A percentile compares a stretch with the other conserved stretches of the same genome.
Evolutionary conservation across 441 rosid genomes (phyloP).

Genomic region (Lepidium campestre): DNA sequence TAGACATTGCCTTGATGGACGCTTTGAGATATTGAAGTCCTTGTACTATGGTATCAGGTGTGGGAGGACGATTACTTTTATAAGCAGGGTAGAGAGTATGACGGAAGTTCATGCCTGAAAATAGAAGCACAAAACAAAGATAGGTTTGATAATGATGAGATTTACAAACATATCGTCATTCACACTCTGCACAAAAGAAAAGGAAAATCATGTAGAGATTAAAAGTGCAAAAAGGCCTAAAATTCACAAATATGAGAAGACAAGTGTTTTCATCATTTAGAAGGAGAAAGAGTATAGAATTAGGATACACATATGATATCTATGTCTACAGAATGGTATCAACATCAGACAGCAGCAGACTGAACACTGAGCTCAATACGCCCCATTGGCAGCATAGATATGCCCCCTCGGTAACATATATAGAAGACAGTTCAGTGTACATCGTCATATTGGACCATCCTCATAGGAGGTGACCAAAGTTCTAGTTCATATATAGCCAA

Average conservation of each 20-base stretch:
- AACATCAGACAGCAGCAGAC: not conserved
- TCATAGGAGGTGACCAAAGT: not conserved
- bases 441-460: not conserved
- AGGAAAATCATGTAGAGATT: not conserved
- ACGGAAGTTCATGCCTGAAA: slow-evolving; percentile 77
- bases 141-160: not conserved
- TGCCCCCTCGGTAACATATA: not conserved
- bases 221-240: not conserved
- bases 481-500: not conserved
- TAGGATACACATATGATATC: no score
- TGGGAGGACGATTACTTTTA: slow-evolving; percentile 93
- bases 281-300: no score
- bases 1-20: slow-evolving; percentile 88
- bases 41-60: slow-evolving; percentile 93
- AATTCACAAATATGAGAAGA: not conserved
- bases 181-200: slow-evolving; percentile 5
- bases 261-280: not conserved
- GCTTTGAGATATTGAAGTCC: slow-evolving; percentile 97
- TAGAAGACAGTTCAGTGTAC: not conserved
- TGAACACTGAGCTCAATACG: not conserved
- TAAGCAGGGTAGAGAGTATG: slow-evolving; percentile 85
- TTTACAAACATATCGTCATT: not conserved
- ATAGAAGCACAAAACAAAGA: not conserved
- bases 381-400: not conserved
- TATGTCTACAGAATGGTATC: not conserved